Conservation (phyloP, 768 basidiomycete genomes). For the Hydnum rufescens region DNA sequence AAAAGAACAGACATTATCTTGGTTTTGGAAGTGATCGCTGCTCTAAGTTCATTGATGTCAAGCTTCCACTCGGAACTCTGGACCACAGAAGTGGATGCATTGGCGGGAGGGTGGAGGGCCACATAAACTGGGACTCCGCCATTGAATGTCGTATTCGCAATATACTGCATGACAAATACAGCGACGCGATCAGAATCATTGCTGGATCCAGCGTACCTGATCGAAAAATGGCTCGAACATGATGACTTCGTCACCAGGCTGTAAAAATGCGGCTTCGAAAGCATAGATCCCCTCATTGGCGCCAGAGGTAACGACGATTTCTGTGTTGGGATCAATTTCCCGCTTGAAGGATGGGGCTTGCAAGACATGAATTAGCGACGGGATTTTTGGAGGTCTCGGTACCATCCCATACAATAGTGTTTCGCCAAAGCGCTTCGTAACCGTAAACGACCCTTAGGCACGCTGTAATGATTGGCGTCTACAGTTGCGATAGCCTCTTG, state of each 20-base stretch:
- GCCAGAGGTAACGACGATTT: constrained; percentile 88
- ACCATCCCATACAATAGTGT: background rate
- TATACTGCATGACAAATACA: constrained; percentile 36
- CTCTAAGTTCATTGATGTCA: constrained; percentile 62
- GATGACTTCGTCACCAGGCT: constrained; percentile 90
- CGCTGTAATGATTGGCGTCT: constrained; percentile 69
- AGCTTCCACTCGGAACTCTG: constrained; percentile 71
- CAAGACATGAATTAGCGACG: constrained; percentile 15
- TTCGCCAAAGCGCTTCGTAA: constrained; percentile 45
- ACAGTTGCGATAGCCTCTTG: constrained; percentile 42
- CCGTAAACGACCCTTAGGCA: constrained; percentile 73
- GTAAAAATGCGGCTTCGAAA: constrained; percentile 78
- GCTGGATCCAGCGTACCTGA: constrained; percentile 16
- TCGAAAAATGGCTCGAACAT: constrained; percentile 98
- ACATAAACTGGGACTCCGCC: constrained; percentile 87
- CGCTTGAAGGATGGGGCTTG: constrained; percentile 25
- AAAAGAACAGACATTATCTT: constrained; percentile 47
- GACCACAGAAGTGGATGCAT: constrained; percentile 23
- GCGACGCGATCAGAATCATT: too few relatives aligned
- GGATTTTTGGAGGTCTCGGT: background rate
- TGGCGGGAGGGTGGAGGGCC: constrained; percentile 70
- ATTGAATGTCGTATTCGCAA: constrained; percentile 84
- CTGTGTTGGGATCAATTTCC: constrained; percentile 59
- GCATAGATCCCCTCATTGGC: constrained; percentile 98
- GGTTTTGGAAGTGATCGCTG: constrained; percentile 67